Base-by-base conservation (phyloP, 1,284 basidiomycete genomes). In the Agroathelia rolfsii region DNA sequence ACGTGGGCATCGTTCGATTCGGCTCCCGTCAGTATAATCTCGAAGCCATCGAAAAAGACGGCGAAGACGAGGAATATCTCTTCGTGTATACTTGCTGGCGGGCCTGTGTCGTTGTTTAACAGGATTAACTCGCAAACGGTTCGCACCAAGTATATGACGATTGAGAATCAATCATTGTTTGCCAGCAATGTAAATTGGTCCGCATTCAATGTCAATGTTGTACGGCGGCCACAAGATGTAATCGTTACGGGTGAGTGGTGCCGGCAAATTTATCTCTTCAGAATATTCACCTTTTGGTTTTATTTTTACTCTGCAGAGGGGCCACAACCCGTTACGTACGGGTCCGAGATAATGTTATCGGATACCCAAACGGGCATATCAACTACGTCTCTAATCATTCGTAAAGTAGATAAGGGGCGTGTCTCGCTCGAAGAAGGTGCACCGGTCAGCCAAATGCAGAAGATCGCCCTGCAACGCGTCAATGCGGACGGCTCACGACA, bases 61-160 rank as follows among this genome's bases (percentile, higher is more conserved):
- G 87, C 88, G 38, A 94, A 94, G 62, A 92, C 92, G 41, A 79
- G 90, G 50, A 92, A 90, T 51, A 85, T 92, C 49, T 79, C 85
- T 7, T 90, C 85, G 11, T 93, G 90, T 59, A 86, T 96, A 49
- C 72, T 89, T 35, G 80, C 79, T 16, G 82, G 84, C 24, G 86
- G 88, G 13, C 80, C 88, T n/a, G 86, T 97, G 31, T 89, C 88
- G 36, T 70, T 97, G 31, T 94, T 92, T 71, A 93, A 93, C 54
- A 84, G 92, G 49, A 89, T 97, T 66, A 93, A 96, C 59, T 88
- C 86, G 9, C 92, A 97, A 62, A 94, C 90, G 15, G 90, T 94
- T 39, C 80, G 92, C 45, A 96, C 92, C 33, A 95, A 95, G 62
- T 96, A 93, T 56, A 88, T 95, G 81, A 85, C 82, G 36, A 83